These are phyloP conservation scores for Coniosporium apollinis DNA, from an alignment of 495 filamentous ascomycete genomes.

Conservation along the genomic window DNA sequence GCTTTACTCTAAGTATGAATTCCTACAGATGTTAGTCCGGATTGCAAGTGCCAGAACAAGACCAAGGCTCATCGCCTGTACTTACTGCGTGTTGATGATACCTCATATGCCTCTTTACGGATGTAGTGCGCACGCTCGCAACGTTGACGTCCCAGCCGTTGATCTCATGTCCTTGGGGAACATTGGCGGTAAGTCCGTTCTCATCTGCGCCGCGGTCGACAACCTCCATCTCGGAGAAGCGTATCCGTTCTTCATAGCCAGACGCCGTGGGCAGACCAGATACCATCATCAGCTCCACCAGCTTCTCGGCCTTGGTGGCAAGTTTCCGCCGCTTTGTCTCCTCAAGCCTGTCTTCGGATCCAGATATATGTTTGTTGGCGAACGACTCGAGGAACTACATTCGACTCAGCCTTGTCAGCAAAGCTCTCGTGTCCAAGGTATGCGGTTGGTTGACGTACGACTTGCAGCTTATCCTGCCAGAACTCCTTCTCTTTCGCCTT, in stretches of 20 bases:
- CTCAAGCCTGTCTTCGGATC: conserved; percentile 86
- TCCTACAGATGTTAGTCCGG: conserved; percentile 35
- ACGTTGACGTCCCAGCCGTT: conserved; percentile 98
- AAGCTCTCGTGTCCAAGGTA: too few relatives aligned
- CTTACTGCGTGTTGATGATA: conserved; percentile 85
- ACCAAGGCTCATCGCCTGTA: conserved; percentile 2
- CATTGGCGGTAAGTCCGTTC: conserved; percentile 63
- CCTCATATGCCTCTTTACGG: conserved; percentile 69
- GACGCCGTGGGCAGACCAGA: conserved; percentile 90
- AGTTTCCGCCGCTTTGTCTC: conserved; percentile 91
- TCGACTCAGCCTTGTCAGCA: background rate
- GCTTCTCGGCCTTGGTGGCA: conserved; percentile 79
- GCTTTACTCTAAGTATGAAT: conserved; percentile 73
- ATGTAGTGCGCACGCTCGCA: conserved; percentile 67
- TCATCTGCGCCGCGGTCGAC: conserved; percentile 87
- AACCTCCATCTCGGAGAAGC: conserved; percentile 91
- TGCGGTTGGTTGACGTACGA: conserved; percentile 55
- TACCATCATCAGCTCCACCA: conserved; percentile 98
- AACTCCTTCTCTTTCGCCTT: conserved; percentile 96
- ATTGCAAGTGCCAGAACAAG: conserved; percentile 1
- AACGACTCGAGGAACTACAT: conserved; percentile 86
- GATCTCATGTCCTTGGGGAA: conserved; percentile 77
- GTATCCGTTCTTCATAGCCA: conserved; percentile 90
- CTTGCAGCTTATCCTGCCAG: conserved; percentile 96
- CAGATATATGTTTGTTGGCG: conserved; percentile 93